Evolutionary conservation across 257 asterid genomes (phyloP), one percentile per base, ranked within the genome.

Genomic region (Euphrasia confusa): DNA sequence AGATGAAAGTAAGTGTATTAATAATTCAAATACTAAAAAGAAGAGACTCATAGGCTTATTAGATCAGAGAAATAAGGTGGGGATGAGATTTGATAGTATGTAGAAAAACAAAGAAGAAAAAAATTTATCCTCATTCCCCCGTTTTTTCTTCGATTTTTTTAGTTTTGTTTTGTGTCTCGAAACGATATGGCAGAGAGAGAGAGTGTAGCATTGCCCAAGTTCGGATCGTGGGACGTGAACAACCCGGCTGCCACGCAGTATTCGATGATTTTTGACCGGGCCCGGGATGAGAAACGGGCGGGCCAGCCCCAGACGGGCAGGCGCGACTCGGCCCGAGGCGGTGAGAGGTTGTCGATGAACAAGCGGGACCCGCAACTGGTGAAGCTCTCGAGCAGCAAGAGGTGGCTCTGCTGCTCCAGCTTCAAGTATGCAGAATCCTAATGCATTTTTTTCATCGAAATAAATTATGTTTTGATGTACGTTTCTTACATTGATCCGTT

Each of bases 211-310:
- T 58, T 78, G 73, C 86, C 86, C 0, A 81, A 78, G 59, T 81
- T 81, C 12, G 87, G 87, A 56, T 74, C 78, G 18, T 81, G 87
- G 87, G 81, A 81, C 68, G 74, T 78, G 4, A 78, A 81, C 1
- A 72, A 81, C 21, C 82, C 82, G 2, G 77, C 68, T 4, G 76
- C 81, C 7, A 77, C 83, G 0, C 74, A 81, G 39, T 78, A 78
- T 49, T 75, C 87, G 21, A 54, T 78, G 73, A 75, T 81, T 27
- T 78, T 81, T 44, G 83, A 78, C 58, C 54, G 75, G 71, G 83
- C 83, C 27, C 66, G 76, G 7, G 68, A 75, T 2, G 80, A 78
- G 60, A 78, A 75, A 49, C 76, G 75, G 30, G 74, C 68, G 32
- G 48, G 32, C 1, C 55, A 15, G 12, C 13, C 47, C 63, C 24